These are phyloP conservation scores for Fomitopsis serialis DNA, from an alignment of 768 basidiomycete species.

Conservation along the genomic window DNA sequence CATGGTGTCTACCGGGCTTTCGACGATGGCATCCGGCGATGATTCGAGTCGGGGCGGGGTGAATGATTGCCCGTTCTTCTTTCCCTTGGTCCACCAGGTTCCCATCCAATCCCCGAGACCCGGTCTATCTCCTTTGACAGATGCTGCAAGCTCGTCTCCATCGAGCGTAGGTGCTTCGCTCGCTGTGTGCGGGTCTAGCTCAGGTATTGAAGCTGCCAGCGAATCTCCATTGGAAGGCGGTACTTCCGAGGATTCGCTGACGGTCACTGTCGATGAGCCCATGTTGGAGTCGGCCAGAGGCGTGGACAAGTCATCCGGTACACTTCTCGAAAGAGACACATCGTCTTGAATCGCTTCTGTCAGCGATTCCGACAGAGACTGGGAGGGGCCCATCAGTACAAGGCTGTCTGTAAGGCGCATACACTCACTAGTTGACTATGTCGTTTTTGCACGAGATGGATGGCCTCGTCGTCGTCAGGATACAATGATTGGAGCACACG, in stretches of 20 bases:
- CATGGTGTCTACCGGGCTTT: not conserved
- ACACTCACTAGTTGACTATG: conserved; percentile 53
- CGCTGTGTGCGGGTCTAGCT: not conserved
- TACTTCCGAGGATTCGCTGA: not conserved
- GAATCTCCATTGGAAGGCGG: not conserved
- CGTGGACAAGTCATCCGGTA: not conserved
- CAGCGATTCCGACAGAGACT: conserved; percentile 44
- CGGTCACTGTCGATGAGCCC: not conserved
- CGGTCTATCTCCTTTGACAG: conserved; percentile 26
- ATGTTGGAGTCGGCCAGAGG: not conserved
- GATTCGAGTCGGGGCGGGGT: not conserved
- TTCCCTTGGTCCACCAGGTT: conserved; percentile 62
- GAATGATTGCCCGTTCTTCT: conserved; percentile 7
- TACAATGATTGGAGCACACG: conserved; percentile 67
- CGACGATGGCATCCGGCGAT: conserved; percentile 1
- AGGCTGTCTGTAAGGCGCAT: not conserved
- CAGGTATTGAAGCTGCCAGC: not conserved
- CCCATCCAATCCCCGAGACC: conserved; percentile 73
- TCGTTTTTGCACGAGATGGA: conserved; percentile 47
- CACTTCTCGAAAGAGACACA: conserved; percentile 28
- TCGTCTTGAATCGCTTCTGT: conserved; percentile 48
- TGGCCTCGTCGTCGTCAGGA: conserved; percentile 36
- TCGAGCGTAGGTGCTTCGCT: not conserved
- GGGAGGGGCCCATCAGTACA: not conserved
- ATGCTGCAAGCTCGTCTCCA: conserved; percentile 1